These are phyloP conservation scores for Fusarium kyushuense DNA, from an alignment of 2,329 filamentous ascomycete species.

Conservation along the genomic window DNA sequence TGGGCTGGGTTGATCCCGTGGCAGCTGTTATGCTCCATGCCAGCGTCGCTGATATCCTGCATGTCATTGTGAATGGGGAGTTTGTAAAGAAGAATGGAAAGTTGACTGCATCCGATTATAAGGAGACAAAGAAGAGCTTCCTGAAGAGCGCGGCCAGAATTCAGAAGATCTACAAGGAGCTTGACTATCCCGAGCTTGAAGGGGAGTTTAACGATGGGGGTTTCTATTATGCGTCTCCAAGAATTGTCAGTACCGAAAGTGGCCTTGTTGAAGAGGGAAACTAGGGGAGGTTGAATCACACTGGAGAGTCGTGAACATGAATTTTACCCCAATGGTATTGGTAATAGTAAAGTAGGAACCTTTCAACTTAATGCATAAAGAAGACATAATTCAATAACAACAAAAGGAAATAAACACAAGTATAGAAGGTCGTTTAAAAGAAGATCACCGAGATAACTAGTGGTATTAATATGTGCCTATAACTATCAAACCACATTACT, in stretches of 20 bases:
- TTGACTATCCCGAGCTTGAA: constrained; percentile 46
- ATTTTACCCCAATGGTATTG: neutral
- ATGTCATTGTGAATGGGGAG: constrained; percentile 59
- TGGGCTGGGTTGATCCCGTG: constrained; percentile 68
- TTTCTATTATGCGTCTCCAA: constrained; percentile 1
- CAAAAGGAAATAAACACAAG: too few species aligned
- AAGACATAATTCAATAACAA: neutral
- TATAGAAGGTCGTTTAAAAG: too few species aligned
- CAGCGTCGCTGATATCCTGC: constrained; percentile 63
- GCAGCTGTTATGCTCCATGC: constrained; percentile 68
- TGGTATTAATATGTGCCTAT: neutral
- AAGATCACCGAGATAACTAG: neutral
- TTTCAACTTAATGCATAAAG: neutral
- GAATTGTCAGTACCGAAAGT: constrained; percentile 4
- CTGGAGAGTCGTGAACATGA: too few species aligned
- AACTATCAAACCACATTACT: neutral
- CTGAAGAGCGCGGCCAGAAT: constrained; percentile 52
- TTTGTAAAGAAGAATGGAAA: constrained; percentile 58
- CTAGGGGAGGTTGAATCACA: too few species aligned
- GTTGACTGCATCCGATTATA: constrained; percentile 50
- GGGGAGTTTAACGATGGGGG: constrained; percentile 40
- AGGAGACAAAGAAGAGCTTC: constrained; percentile 49
- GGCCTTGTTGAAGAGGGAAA: neutral
- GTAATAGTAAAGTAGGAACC: accelerated
- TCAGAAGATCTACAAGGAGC: constrained; percentile 43